A percentile compares a stretch with the other conserved stretches of the same genome.
phyloP scores from a whole-genome alignment of 371 early-diverging fungal genomes.

The Mucor mucedo region DNA sequence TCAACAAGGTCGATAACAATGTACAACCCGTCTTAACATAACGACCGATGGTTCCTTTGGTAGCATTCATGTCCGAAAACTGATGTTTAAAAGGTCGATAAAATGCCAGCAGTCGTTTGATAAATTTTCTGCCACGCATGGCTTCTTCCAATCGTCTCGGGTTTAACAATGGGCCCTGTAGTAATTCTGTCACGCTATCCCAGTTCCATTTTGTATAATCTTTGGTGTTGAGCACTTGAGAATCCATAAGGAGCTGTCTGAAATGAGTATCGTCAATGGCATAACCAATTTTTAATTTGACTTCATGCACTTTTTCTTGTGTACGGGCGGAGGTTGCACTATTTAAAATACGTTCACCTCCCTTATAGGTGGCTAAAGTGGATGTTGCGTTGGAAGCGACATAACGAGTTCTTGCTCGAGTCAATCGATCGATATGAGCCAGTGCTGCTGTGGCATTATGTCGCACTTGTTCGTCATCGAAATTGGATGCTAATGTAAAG shows the following conservation, averaged over 20 bases:
- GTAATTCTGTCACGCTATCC: constrained; percentile 75
- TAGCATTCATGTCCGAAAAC: constrained; percentile 71
- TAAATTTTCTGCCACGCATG: constrained; percentile 73
- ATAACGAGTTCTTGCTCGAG: constrained; percentile 45
- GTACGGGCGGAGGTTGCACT: constrained; percentile 31
- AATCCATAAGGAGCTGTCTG: constrained; percentile 66
- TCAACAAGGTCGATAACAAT: constrained; percentile 64
- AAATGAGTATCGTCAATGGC: constrained; percentile 84
- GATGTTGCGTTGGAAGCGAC: constrained; percentile 14
- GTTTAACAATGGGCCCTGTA: constrained; percentile 78
- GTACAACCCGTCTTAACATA: constrained; percentile 71
- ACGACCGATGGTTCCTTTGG: constrained; percentile 51
- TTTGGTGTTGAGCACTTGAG: constrained; percentile 76
- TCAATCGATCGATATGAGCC: constrained; percentile 73
- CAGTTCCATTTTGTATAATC: constrained; percentile 86
- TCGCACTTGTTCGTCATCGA: constrained; percentile 74
- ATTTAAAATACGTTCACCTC: constrained; percentile 24
- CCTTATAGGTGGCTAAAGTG: constrained; percentile 20
- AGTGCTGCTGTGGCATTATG: constrained; percentile 80
- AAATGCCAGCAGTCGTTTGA: constrained; percentile 78
- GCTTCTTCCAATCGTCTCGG: constrained; percentile 81
- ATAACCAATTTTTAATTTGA: constrained; percentile 70
- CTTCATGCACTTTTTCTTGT: constrained; percentile 66
- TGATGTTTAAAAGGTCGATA: constrained; percentile 76
- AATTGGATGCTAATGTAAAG: constrained; percentile 78